Conservation (phyloP, 1,284 basidiomycete species). For the Testicularia cyperi region DNA sequence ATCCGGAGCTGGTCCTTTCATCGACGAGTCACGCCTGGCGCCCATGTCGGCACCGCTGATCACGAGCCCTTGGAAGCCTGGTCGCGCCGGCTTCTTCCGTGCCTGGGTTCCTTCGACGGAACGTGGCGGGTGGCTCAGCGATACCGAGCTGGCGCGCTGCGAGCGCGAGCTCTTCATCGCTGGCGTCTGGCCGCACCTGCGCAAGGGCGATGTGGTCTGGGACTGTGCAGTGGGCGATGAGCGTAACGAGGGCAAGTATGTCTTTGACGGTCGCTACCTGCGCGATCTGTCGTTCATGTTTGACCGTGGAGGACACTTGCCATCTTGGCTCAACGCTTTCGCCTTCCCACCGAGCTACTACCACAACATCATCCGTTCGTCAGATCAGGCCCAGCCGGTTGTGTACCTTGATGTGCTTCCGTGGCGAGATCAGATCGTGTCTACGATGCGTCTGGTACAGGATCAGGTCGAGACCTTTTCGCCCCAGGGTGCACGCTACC, state of each 20-base stretch:
- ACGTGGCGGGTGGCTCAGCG: slow-evolving; percentile 37
- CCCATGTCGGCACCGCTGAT: background rate
- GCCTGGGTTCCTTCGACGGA: slow-evolving; percentile 60
- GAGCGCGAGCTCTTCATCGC: slow-evolving; percentile 58
- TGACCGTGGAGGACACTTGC: slow-evolving; percentile 61
- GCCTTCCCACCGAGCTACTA: slow-evolving; percentile 60
- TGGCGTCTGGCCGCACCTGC: slow-evolving; percentile 56
- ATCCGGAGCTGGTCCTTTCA: too few relatives aligned
- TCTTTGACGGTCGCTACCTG: slow-evolving; percentile 60
- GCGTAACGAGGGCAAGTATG: slow-evolving; percentile 51
- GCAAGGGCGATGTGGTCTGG: slow-evolving; percentile 60
- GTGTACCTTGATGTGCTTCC: slow-evolving; percentile 57
- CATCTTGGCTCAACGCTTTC: slow-evolving; percentile 60
- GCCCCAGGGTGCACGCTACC: slow-evolving; percentile 58
- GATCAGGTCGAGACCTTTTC: slow-evolving; percentile 60
- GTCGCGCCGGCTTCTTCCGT: slow-evolving; percentile 59
- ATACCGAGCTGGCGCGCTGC: slow-evolving; percentile 48
- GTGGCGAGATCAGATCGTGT: slow-evolving; percentile 56
- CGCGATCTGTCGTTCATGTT: slow-evolving; percentile 56
- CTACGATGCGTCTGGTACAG: slow-evolving; percentile 58
- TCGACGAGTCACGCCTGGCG: too few relatives aligned
- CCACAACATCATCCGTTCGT: slow-evolving; percentile 60
- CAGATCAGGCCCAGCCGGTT: slow-evolving; percentile 39
- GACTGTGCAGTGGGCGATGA: slow-evolving; percentile 59
- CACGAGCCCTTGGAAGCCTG: slow-evolving; percentile 51